These are phyloP conservation scores for Wickerhamomyces canadensis DNA, from an alignment of 805 yeast species.

Conservation along the genomic window DNA sequence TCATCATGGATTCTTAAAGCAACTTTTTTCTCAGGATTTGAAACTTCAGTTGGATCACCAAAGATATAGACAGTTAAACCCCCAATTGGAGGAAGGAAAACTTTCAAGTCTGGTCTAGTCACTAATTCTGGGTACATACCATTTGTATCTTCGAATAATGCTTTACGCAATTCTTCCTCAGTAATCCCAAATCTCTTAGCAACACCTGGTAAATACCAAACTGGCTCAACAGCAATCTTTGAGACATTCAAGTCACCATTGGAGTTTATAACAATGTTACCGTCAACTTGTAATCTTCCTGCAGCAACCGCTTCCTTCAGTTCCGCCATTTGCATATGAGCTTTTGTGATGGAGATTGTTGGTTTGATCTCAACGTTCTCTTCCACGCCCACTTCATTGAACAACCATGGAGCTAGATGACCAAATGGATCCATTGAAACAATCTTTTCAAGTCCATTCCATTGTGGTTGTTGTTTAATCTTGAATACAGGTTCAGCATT, in stretches of 20 bases:
- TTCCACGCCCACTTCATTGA: constrained; percentile 34
- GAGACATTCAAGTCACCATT: constrained; percentile 59
- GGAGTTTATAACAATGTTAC: constrained; percentile 51
- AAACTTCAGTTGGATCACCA: constrained; percentile 51
- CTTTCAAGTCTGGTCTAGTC: constrained; percentile 62
- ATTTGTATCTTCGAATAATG: constrained; percentile 62
- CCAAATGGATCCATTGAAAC: constrained; percentile 66
- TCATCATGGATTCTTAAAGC: constrained; percentile 65
- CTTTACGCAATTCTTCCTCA: constrained; percentile 51
- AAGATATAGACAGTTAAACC: constrained; percentile 62
- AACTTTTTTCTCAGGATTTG: constrained; percentile 44
- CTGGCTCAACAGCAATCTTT: constrained; percentile 65
- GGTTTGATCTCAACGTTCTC: constrained; percentile 56
- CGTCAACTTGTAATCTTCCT: constrained; percentile 54
- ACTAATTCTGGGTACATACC: constrained; percentile 67
- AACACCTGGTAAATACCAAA: constrained; percentile 66
- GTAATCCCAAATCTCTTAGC: constrained; percentile 56
- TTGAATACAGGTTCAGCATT: constrained; percentile 58
- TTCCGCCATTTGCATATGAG: constrained; percentile 56
- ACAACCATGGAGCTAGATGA: constrained; percentile 59
- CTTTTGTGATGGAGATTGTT: constrained; percentile 62
- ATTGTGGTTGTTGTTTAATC: constrained; percentile 48
- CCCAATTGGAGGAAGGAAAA: constrained; percentile 65
- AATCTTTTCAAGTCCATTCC: constrained; percentile 52
- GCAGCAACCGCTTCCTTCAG: constrained; percentile 48